A percentile compares a stretch with the other conserved stretches of the same genome.
Conservation (phyloP, 2,329 filamentous ascomycete genomes). For the Curvularia spicifera region DNA sequence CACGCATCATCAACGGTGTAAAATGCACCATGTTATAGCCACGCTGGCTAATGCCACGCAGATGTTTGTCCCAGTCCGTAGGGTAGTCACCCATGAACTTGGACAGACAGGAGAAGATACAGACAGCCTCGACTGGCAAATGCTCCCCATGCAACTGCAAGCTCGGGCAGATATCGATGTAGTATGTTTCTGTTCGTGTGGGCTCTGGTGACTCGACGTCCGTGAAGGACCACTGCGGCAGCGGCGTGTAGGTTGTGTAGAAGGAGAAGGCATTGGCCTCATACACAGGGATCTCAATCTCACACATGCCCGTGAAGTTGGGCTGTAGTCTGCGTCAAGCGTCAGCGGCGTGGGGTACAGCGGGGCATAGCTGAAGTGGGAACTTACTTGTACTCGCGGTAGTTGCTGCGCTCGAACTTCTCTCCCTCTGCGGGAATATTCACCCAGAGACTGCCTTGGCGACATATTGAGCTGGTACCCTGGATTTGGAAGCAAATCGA, state of each 20-base stretch:
- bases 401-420: slow-evolving; percentile 77
- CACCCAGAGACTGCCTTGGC: slow-evolving; percentile 93
- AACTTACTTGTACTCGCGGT: slow-evolving; percentile 86
- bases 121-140: slow-evolving; percentile 84
- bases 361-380: background rate
- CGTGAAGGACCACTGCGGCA: slow-evolving; percentile 76
- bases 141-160: slow-evolving; percentile 75
- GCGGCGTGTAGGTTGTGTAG: slow-evolving; percentile 88
- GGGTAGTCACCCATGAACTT: slow-evolving; percentile 98
- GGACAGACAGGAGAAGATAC: slow-evolving; percentile 91
- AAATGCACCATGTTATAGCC: slow-evolving; percentile 99
- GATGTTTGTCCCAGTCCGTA: slow-evolving; percentile 85
- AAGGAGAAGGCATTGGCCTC: slow-evolving; percentile 89
- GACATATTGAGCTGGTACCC: slow-evolving; percentile 93
- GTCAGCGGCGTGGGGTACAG: slow-evolving; percentile 19
- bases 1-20: slow-evolving; percentile 87
- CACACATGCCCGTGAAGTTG: slow-evolving; percentile 89
- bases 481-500: slow-evolving; percentile 88
- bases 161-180: slow-evolving; percentile 89
- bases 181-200: slow-evolving; percentile 78
- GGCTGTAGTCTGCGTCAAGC: slow-evolving; percentile 72
- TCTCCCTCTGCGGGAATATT: slow-evolving; percentile 84
- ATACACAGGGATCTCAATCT: slow-evolving; percentile 87
- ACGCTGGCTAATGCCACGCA: slow-evolving; percentile 84
- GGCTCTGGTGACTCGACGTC: slow-evolving; percentile 59